These are phyloP conservation scores for Aleurites moluccanus DNA, from an alignment of 441 rosid species.

Conservation along the genomic window DNA sequence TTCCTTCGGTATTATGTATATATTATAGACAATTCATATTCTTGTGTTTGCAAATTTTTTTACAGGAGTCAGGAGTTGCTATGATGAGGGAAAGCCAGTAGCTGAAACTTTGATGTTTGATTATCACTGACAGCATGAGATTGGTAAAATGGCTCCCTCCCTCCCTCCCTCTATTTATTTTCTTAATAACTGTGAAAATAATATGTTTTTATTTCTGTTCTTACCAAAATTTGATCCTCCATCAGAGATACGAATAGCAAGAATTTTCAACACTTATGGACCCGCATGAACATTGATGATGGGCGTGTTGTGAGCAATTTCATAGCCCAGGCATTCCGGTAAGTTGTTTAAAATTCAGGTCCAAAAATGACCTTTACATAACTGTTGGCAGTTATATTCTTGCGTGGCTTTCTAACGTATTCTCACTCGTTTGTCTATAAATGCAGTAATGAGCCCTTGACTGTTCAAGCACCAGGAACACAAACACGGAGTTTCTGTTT, in stretches of 20 bases:
- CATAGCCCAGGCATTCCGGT: slow-evolving; percentile 95
- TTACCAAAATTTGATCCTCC: too few species aligned
- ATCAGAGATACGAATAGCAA: slow-evolving; percentile 82
- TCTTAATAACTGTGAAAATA: too few species aligned
- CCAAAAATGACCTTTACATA: not conserved
- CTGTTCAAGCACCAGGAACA: slow-evolving; percentile 88
- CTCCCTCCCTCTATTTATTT: too few species aligned
- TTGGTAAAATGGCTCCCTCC: slow-evolving; percentile 43
- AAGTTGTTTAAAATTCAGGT: slow-evolving; percentile 13
- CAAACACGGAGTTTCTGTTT: slow-evolving; percentile 97
- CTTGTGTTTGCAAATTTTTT: not conserved
- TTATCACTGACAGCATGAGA: slow-evolving; percentile 95
- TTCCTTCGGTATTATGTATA: not conserved
- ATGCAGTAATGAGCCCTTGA: slow-evolving; percentile 73
- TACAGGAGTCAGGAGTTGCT: slow-evolving; percentile 81
- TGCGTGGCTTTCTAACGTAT: not conserved
- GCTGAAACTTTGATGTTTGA: slow-evolving; percentile 98
- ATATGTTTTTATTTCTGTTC: too few species aligned
- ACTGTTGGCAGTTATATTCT: not conserved
- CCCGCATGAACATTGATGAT: slow-evolving; percentile 98
- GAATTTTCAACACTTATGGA: slow-evolving; percentile 95
- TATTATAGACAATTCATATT: slow-evolving; percentile 1
- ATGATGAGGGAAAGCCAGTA: slow-evolving; percentile 95
- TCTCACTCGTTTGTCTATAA: not conserved
- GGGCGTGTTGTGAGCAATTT: slow-evolving; percentile 99